Base-by-base conservation (phyloP, 768 basidiomycete species). In the Leccinum subgranulosum region DNA sequence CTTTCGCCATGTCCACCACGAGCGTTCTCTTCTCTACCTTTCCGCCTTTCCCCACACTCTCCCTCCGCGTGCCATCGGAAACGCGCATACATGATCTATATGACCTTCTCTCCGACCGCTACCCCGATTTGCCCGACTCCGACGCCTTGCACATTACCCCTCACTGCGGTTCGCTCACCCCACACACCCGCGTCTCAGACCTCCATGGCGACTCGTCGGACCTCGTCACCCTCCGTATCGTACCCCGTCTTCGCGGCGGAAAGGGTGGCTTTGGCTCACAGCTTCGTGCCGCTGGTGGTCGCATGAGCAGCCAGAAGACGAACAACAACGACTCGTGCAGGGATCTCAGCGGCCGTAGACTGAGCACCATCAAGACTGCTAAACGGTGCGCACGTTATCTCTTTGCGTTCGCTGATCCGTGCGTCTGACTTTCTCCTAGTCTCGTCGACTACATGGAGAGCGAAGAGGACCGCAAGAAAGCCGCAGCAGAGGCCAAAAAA, bases 201-300 rank as follows among this genome's bases (percentile, higher is more conserved):
- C 71, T 76, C 8, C 64, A 72, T 63, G 66, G 55, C 19, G 65
- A 68, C 29, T 65, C 68, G 15, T 68, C 69, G 5, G 61, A 68
- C 39, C 72, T 90, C 27, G 76, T 93, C n/a, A 78, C 81, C 2
- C 76, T 98, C 1, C 81, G 92, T 0, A 78, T 96, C n/a, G 76
- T 81, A 1, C 88, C 92, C 0, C 78, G 87, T 25, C 69, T 98
- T 7, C 78, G 80, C 3, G 96, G 96, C 50, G 97, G 97, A 19
- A 99, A 98, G 75, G 96, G 97, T 71, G 97, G 96, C 33, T 98
- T 99, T 67, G 97, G 97, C 4, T 92, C 90, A 17, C 94, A 98
- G 77, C 79, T 99, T 62, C 84, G 97, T 71, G 96, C 97, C 0
- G 96, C 96, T 14, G 97, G 97, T 62, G 96, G 97, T 12, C 84